These are phyloP conservation scores for Aspergillus campestris DNA, from an alignment of 495 filamentous ascomycete species.

Conservation along the genomic window DNA sequence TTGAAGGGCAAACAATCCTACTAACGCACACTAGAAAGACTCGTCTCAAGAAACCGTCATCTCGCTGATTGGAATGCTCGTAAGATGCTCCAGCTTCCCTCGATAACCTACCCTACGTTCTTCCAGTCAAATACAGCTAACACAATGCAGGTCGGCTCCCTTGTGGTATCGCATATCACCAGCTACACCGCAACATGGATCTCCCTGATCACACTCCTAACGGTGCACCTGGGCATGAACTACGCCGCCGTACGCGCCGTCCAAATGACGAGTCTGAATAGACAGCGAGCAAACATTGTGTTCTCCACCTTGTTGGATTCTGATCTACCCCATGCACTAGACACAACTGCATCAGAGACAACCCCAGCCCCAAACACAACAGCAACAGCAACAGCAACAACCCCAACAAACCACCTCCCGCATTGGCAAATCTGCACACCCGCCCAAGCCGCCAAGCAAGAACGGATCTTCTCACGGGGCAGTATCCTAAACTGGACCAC, in stretches of 20 bases:
- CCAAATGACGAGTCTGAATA: conserved; percentile 75
- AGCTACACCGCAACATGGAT: conserved; percentile 65
- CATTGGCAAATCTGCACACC: conserved; percentile 44
- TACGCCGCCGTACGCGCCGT: conserved; percentile 80
- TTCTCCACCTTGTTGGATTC: conserved; percentile 51
- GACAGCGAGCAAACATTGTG: conserved; percentile 77
- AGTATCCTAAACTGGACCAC: conserved; percentile 51
- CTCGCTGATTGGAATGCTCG: conserved; percentile 81
- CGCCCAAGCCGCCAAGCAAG: conserved; percentile 51
- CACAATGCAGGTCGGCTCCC: conserved; percentile 53
- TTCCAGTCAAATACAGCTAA: background rate
- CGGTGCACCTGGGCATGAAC: conserved; percentile 71
- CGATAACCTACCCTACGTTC: conserved; percentile 1
- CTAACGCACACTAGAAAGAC: conserved; percentile 55
- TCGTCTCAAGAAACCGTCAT: conserved; percentile 95
- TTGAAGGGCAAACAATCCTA: background rate
- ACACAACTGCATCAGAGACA: background rate
- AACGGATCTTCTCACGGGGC: conserved; percentile 64
- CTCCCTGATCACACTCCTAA: conserved; percentile 61
- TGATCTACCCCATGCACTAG: conserved; percentile 11
- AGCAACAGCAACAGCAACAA: background rate
- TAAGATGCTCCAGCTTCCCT: no score
- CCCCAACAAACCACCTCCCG: background rate
- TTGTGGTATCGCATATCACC: conserved; percentile 70
- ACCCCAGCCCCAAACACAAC: background rate